These are phyloP conservation scores for Globisporangium canariense DNA, from an alignment of 352 stramenopile genomes.

Conservation along the genomic window DNA sequence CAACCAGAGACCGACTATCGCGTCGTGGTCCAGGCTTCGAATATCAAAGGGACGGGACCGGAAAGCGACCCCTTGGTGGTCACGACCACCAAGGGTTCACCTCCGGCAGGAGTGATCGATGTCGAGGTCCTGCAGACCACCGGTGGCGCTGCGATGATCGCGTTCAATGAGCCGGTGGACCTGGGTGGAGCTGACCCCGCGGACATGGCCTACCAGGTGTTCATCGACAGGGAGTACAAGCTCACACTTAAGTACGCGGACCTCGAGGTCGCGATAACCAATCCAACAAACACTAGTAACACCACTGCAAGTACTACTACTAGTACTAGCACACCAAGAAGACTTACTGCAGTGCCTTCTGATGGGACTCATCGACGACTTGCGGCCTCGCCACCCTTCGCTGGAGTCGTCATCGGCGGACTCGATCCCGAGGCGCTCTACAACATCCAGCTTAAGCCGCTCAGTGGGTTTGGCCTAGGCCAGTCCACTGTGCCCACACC, in stretches of 20 bases:
- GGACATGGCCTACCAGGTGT: conserved; percentile 48
- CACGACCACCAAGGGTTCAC: conserved; percentile 27
- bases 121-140: conserved; percentile 30
- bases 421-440: conserved; percentile 57
- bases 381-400: background rate
- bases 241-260: conserved; percentile 39
- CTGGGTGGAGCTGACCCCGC: conserved; percentile 33
- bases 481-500: conserved; percentile 22
- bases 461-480: conserved; percentile 30
- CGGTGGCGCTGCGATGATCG: conserved; percentile 42
- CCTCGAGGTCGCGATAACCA: background rate
- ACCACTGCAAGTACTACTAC: background rate
- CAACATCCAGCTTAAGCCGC: conserved; percentile 38
- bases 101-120: conserved; percentile 28
- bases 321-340: background rate
- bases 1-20: conserved; percentile 32
- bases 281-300: background rate
- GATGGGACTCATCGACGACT: conserved; percentile 10
- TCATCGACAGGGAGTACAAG: conserved; percentile 31
- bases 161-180: conserved; percentile 53
- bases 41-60: conserved; percentile 31
- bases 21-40: conserved; percentile 40
- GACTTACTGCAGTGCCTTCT: conserved; percentile 10
- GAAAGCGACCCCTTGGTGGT: conserved; percentile 32
- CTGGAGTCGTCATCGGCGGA: conserved; percentile 30